Percentiles rank a stretch among this genome's conserved stretches.
phyloP scores from a whole-genome alignment of 2,329 filamentous ascomycete species.

The Dryadomyces quercus-mongolicae region DNA sequence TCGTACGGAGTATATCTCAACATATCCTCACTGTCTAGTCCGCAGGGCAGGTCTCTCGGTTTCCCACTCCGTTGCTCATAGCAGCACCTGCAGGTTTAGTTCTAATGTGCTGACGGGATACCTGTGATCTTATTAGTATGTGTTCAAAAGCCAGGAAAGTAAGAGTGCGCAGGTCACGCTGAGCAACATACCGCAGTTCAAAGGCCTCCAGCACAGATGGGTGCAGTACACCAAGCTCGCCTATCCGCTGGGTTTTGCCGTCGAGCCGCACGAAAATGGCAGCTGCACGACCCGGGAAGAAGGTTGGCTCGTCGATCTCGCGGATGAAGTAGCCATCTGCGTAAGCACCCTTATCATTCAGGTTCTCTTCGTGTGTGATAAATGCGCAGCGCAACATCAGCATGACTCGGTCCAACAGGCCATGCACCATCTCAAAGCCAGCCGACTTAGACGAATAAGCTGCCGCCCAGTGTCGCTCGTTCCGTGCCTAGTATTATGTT shows the following conservation, averaged over 20 bases:
- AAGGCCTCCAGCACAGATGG: slow-evolving; percentile 89
- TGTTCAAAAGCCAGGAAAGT: not conserved
- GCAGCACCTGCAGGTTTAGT: slow-evolving; percentile 86
- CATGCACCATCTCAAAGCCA: slow-evolving; percentile 93
- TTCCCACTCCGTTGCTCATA: slow-evolving; percentile 34
- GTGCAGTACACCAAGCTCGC: slow-evolving; percentile 88
- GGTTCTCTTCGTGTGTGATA: slow-evolving; percentile 60
- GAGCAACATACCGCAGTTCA: slow-evolving; percentile 58
- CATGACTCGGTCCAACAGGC: slow-evolving; percentile 82
- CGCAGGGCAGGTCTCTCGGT: too few relatives aligned
- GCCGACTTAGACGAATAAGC: slow-evolving; percentile 90
- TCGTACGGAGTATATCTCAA: too few relatives aligned
- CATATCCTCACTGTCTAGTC: not conserved
- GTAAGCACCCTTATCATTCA: slow-evolving; percentile 29
- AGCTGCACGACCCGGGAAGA: slow-evolving; percentile 82
- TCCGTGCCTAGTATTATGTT: slow-evolving; percentile 43
- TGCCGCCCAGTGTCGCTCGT: slow-evolving; percentile 92
- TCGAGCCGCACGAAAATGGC: slow-evolving; percentile 66
- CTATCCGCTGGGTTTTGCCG: slow-evolving; percentile 66
- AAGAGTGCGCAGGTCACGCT: not conserved
- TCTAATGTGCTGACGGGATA: slow-evolving; percentile 91
- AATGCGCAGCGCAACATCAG: slow-evolving; percentile 81
- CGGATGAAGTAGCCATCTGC: slow-evolving; percentile 74
- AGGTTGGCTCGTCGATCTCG: slow-evolving; percentile 81
- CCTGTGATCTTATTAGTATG: slow-evolving; percentile 24